Conservation (phyloP, 148 eudicot species). For the Arctostaphylos glauca region DNA sequence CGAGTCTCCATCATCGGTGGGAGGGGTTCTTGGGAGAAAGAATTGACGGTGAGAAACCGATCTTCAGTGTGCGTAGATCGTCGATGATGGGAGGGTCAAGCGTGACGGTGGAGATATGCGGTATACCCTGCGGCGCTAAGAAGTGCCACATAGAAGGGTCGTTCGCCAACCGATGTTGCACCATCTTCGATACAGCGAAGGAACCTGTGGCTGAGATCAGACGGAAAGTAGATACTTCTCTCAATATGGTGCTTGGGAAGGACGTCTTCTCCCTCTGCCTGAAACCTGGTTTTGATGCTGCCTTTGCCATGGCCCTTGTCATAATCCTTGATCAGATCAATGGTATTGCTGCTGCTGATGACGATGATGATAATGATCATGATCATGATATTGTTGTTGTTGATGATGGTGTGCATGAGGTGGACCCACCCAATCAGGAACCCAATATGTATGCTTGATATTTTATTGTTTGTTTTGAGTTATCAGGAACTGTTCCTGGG, state of each 20-base stretch:
- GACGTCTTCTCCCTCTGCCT: slow-evolving; percentile 61
- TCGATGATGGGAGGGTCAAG: slow-evolving; percentile 80
- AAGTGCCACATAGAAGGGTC: slow-evolving; percentile 88
- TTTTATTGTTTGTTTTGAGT: background rate
- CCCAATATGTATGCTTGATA: background rate
- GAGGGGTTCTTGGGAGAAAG: slow-evolving; percentile 81
- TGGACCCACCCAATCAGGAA: slow-evolving; percentile 22
- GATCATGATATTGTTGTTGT: too few relatives aligned
- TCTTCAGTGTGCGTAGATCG: slow-evolving; percentile 81
- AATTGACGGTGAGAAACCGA: slow-evolving; percentile 60
- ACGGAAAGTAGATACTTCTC: slow-evolving; percentile 69
- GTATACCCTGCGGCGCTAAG: slow-evolving; percentile 23
- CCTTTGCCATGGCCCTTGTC: slow-evolving; percentile 87
- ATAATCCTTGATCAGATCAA: slow-evolving; percentile 74
- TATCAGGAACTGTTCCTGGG: too few relatives aligned
- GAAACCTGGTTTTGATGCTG: slow-evolving; percentile 71
- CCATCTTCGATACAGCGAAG: slow-evolving; percentile 45
- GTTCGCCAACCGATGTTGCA: slow-evolving; percentile 55
- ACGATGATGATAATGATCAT: slow-evolving; percentile 18
- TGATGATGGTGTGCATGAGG: slow-evolving; percentile 16
- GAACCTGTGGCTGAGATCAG: slow-evolving; percentile 65
- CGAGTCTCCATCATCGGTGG: slow-evolving; percentile 91
- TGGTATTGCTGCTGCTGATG: slow-evolving; percentile 19
- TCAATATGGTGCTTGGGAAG: slow-evolving; percentile 66
- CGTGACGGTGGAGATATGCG: slow-evolving; percentile 66